Evolutionary conservation across 2,329 filamentous ascomycete genomes (phyloP), one percentile per base, ranked within the genome.

Genomic region (Arthrinium phaeospermum): DNA sequence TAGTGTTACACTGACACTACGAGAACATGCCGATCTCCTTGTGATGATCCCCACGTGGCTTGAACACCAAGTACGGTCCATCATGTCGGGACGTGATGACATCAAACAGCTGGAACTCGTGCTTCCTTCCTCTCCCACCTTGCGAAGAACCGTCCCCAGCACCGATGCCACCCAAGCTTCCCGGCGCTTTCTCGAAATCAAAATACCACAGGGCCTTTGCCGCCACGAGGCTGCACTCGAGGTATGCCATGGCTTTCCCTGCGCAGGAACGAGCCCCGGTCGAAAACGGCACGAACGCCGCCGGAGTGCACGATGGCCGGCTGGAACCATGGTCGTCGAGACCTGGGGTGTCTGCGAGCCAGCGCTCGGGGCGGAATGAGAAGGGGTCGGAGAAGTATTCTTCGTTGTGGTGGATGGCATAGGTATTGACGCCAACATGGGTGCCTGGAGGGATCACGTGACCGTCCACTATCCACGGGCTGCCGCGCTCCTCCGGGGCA

Each of bases 301-400:
- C 37, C 6, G 37, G 37, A 4, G 37, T 37, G 37, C 37, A 37
- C 1, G 37, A 37, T 37, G 37, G 37, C 37, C 6, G 37, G 6
- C 37, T 37, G 37, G 3, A 4, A 37, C 37, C 37, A 10, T 4
- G 1, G 6, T 37, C 37, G 37, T 3, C 6, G 37, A 4, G 6
- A 37, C 6, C 37, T 6, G 37, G 37, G 6, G 37, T 4, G 37
- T 37, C 37, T 27, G 24, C 49, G 16, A 74, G 57, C 73, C 73
- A 74, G 14, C 72, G 67, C n/a, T 73, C 73, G 7, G 73, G 74
- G 37, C 37, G 46, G 64, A 72, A 75, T 4, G 44, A 3, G 51
- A 73, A 73, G 2, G 74, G 71, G 6, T 74, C 72, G 3, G 51
- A 7, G 49, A 72, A 74, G 61, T 74, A 69, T 6, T 68, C 68